Conservation (phyloP, 1,284 basidiomycete species). For the Pyrrhoderma noxium region DNA sequence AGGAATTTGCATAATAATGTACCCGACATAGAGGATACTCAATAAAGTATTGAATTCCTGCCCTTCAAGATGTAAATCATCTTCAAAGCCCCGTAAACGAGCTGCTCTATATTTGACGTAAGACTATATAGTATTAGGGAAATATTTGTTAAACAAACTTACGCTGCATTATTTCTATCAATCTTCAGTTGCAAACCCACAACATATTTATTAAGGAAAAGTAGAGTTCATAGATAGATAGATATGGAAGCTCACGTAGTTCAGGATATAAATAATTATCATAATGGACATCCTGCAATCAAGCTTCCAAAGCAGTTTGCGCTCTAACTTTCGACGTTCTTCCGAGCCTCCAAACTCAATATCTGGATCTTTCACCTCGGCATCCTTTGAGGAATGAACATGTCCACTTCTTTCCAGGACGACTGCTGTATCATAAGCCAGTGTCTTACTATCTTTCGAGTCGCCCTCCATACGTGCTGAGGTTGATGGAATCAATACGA, state of each 20-base stretch:
- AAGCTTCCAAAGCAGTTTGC: constrained; percentile 24
- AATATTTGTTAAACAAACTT: constrained; percentile 19
- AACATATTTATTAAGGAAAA: background rate
- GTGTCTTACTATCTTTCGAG: background rate
- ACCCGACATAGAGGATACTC: constrained; percentile 67
- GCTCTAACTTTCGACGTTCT: constrained; percentile 19
- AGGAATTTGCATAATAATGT: constrained; percentile 73
- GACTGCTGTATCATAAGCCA: background rate
- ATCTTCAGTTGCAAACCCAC: constrained; percentile 36
- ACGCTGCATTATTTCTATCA: constrained; percentile 63
- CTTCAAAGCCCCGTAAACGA: constrained; percentile 61
- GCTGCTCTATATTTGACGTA: constrained; percentile 41
- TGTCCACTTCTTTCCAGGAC: too few species aligned
- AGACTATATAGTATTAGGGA: background rate
- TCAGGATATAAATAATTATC: constrained; percentile 7
- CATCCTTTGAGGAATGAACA: background rate
- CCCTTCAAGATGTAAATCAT: constrained; percentile 56
- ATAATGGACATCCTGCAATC: constrained; percentile 27
- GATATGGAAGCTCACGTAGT: constrained; percentile 9
- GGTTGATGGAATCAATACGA: too few species aligned
- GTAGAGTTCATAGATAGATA: background rate
- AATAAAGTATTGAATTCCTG: constrained; percentile 65
- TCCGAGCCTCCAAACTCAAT: constrained; percentile 22
- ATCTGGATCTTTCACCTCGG: constrained; percentile 5
- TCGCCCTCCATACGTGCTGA: too few species aligned